These are phyloP conservation scores for Penicillium macrosclerotiorum DNA, from an alignment of 495 filamentous ascomycete genomes.

Conservation along the genomic window DNA sequence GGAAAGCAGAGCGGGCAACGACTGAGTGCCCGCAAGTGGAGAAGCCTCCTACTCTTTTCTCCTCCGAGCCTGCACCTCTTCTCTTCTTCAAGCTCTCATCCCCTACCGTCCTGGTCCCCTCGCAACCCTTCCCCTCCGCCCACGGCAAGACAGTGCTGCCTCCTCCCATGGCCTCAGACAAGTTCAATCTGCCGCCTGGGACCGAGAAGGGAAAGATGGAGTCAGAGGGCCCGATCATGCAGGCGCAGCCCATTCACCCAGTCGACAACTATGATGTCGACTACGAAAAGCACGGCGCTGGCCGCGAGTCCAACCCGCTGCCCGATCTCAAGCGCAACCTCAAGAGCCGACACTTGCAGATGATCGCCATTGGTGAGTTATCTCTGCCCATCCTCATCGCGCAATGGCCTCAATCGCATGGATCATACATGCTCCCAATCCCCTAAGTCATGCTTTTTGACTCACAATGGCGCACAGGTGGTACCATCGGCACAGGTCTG, in stretches of 20 bases:
- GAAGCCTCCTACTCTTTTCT: too few species aligned
- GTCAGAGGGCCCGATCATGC: slow-evolving; percentile 27
- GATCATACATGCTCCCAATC: too few species aligned
- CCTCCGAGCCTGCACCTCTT: neutral
- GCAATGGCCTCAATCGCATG: too few species aligned
- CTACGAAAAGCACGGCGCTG: slow-evolving; percentile 44
- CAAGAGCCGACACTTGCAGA: slow-evolving; percentile 67
- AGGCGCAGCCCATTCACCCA: slow-evolving; percentile 15
- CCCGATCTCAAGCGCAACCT: slow-evolving; percentile 57
- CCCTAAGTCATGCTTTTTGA: slow-evolving; percentile 48
- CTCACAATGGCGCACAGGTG: slow-evolving; percentile 43
- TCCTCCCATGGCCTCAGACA: slow-evolving; percentile 25
- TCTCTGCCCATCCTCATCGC: too few species aligned
- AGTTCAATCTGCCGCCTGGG: too few species aligned
- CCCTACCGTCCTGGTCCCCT: slow-evolving; percentile 6
- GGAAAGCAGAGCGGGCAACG: too few species aligned
- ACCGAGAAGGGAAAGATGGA: slow-evolving; percentile 33
- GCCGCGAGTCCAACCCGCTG: slow-evolving; percentile 37
- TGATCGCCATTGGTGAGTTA: slow-evolving; percentile 67
- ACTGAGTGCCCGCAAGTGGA: too few species aligned
- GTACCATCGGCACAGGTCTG: slow-evolving; percentile 76
- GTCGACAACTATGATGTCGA: slow-evolving; percentile 30
- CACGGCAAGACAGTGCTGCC: neutral
- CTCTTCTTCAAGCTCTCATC: neutral
- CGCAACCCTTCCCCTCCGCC: slow-evolving; percentile 7